Percentiles rank a stretch among this genome's conserved stretches.
phyloP scores from a whole-genome alignment of 2,329 filamentous ascomycete species.

The Celoporthe dispersa region DNA sequence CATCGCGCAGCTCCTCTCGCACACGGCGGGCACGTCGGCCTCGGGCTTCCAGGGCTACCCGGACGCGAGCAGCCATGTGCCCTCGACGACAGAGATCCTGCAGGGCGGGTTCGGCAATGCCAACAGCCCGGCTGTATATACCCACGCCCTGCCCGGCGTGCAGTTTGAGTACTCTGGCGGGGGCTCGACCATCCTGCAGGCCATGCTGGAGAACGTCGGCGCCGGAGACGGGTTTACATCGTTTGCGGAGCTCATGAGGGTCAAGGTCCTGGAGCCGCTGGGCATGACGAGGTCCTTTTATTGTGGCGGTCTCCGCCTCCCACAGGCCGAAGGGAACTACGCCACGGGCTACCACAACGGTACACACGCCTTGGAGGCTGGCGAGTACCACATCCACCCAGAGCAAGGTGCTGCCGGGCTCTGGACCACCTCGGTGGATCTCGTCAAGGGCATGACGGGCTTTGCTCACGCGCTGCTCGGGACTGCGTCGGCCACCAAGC shows the following conservation, averaged over 20 bases:
- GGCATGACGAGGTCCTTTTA: constrained; percentile 26
- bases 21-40: constrained; percentile 18
- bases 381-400: constrained; percentile 22
- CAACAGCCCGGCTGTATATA: constrained; percentile 20
- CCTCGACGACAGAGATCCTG: constrained; percentile 16
- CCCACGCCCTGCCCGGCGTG: constrained; percentile 13
- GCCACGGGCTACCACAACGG: constrained; percentile 25
- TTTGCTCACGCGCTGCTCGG: constrained; percentile 20
- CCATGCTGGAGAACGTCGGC: constrained; percentile 24
- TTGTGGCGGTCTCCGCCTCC: constrained; percentile 13
- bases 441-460: constrained; percentile 20
- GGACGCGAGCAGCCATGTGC: constrained; percentile 6
- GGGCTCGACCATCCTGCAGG: constrained; percentile 23
- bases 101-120: constrained; percentile 18
- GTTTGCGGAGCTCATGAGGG: constrained; percentile 21
- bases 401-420: constrained; percentile 26
- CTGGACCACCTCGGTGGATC: constrained; percentile 25
- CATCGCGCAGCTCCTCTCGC: constrained; percentile 24
- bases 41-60: constrained; percentile 22
- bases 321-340: constrained; percentile 17
- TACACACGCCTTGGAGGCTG: constrained; percentile 2
- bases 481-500: constrained; percentile 4
- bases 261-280: constrained; percentile 19
- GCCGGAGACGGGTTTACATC: background rate
- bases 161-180: constrained; percentile 24